Conservation (phyloP, 768 basidiomycete species). For the Cystofilobasidium ferigula region DNA sequence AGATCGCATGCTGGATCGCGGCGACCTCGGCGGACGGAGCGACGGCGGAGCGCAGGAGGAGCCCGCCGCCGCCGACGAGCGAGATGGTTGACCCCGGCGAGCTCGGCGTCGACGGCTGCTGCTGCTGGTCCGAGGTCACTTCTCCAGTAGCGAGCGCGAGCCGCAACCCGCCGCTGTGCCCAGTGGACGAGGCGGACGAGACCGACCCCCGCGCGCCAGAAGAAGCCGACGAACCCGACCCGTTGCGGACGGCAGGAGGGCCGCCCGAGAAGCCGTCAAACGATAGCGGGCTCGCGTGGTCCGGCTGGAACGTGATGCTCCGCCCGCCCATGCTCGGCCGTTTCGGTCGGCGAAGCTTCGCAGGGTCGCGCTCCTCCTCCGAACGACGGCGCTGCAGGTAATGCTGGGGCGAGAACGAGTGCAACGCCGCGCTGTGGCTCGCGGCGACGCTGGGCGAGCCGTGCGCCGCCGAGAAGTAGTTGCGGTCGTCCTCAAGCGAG, state of each 20-base stretch:
- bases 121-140: too few relatives aligned
- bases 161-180: too few relatives aligned
- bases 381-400: slow-evolving; percentile 32
- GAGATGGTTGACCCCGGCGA: slow-evolving; percentile 37
- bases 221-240: too few relatives aligned
- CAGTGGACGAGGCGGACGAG: too few relatives aligned
- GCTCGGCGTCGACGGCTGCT: slow-evolving; percentile 34
- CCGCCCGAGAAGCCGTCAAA: slow-evolving; percentile 8
- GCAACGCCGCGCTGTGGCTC: not conserved
- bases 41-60: slow-evolving; percentile 59
- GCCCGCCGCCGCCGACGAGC: slow-evolving; percentile 47
- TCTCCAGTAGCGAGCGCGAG: too few relatives aligned
- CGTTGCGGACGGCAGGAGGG: slow-evolving; percentile 8
- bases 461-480: not conserved
- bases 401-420: slow-evolving; percentile 14
- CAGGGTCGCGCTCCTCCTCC: slow-evolving; percentile 32
- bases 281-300: slow-evolving; percentile 7
- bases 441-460: not conserved
- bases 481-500: slow-evolving; percentile 2
- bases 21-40: slow-evolving; percentile 42
- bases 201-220: too few relatives aligned
- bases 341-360: slow-evolving; percentile 9
- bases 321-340: slow-evolving; percentile 48
- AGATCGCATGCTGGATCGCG: not conserved
- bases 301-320: slow-evolving; percentile 43